Evolutionary conservation across 129 eudicot genomes (phyloP), one percentile per base, ranked within the genome.

Genomic region (Chrysanthemum seticuspe): DNA sequence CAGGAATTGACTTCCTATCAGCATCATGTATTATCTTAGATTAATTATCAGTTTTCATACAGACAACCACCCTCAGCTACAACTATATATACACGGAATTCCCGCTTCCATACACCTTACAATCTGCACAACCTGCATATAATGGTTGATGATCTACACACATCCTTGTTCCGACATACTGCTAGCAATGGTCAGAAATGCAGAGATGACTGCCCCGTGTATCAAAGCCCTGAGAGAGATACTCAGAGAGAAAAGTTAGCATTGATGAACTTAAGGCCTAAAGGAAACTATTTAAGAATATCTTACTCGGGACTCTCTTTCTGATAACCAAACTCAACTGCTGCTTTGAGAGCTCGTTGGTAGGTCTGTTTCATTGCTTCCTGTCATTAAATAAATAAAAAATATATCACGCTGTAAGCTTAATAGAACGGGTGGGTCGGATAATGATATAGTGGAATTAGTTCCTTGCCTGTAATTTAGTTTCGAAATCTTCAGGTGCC

Each of bases 271-370:
- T 0, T 1, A 1, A 13, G 1, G 47, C 4, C 13, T 4, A 21
- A 23, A 23, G 74, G 14, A 13, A 29, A 52, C 25, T 2, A 51
- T 54, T 40, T 25, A 57, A 62, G 9, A 56, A 62, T 72, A 47
- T 56, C 99, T 94, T 94, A 94, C 99, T 94, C 99, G 12, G 99
- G 97, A 77, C 89, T 88, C 76, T 94, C 99, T 80, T 90, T 94
- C 70, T 82, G 91, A 74, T 88, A 94, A 78, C 99, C 99, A 54
- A 88, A 90, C 80, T 94, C 99, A 2, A 83, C 76, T 29, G 99
- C 97, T 68, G 97, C 90, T 82, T 94, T 94, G 6, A 94, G 85
- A 49, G 91, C 84, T 82, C 93, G 88, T 71, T 90, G 89, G 71
- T 94, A 94, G 12, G 99, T 94, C 76, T 90, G 99, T 77, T 94